Base-by-base conservation (phyloP, 176 grass and related monocot genomes). In the Oryza longistaminata region DNA sequence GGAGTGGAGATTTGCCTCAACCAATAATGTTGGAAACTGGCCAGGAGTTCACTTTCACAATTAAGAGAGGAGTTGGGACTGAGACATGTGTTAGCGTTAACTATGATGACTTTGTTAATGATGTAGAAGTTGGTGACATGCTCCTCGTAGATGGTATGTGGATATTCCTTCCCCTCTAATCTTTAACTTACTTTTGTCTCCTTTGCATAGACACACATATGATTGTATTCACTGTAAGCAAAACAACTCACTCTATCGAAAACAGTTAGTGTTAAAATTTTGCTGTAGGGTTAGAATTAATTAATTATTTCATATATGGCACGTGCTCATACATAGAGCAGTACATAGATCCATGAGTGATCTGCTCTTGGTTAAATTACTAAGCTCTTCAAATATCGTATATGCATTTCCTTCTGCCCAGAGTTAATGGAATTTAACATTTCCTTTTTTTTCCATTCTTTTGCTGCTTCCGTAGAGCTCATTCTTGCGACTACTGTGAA, bases 41-140 rank as follows among this genome's bases (percentile, higher is more conserved):
- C 33, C 96, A 94, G 33, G 93, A 92, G 11, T 99, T 96, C 86
- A 96, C 89, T 22, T 96, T 99, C 76, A 96, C 91, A 68, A 92
- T 94, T 70, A 92, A 92, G 75, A 87, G 90, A 58, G 96, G 96
- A 81, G 91, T 99, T 79, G 89, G 96, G 43, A 94, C 91, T 58
- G 96, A 93, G 73, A 93, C 91, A 60, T 95, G 91, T 89, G 93
- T 98, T 48, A 94, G 96, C 81, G 96, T 99, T 33, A 99, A 96
- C 66, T 99, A 96, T 73, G 93, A 99, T 24, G 96, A 92, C 87
- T 99, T 99, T 66, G 91, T 99, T 83, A 96, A 84, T 8, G 96
- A 99, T 91, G 91, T 99, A 26, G 93, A 96, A 94, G 93, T 83
- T 46, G 96, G 93, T 72, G 96, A 92, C 84, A 99, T 99, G 88